Evolutionary conservation across 768 basidiomycete genomes (phyloP), one percentile per base, ranked within the genome.

Genomic region (Clitopilus passeckerianus): DNA sequence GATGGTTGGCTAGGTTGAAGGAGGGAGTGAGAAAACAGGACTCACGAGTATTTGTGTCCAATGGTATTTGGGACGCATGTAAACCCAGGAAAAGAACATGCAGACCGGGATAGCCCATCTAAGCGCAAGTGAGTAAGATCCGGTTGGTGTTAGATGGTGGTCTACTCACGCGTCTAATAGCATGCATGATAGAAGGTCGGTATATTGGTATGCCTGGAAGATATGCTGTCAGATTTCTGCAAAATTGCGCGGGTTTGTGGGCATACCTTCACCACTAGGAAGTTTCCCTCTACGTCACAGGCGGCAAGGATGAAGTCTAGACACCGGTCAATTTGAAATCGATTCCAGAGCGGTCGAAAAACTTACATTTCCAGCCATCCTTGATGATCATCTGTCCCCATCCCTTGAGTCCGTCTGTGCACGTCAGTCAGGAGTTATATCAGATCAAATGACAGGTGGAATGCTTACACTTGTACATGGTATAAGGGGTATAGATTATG

Each of bases 21-120:
- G 57, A 54, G 23, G 56, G 53, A 18, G 30, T 2, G n/a, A 23
- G n/a, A 54, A 18, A 20, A 20, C 18, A 7, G 7, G 35, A 63
- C 86, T 55, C 44, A 90, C 90, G 60, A 92, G 67, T 41, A 92
- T 63, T 73, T 95, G 93, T 0, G 90, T 91, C 89, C 89, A 92
- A 59, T 90, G 89, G 69, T 90, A 93, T 68, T 70, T 83, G 15
- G 85, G 83, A 34, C 87, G 83, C 84, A 94, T 86, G 73, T 91
- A 94, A 8, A 94, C 56, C 84, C 86, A 95, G 30, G 86, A 86
- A 72, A 94, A 86, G 73, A 90, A 80, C 69, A 94, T 75, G 71
- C 93, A 94, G 12, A 90, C 83, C 23, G 93, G 93, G 66, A 93
- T 95, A 0, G 93, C 93, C 92, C 91, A 93, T 57, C 89, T 90